Evolutionary conservation across 495 filamentous ascomycete genomes (phyloP).

Genomic region (Cryomyces minteri): DNA sequence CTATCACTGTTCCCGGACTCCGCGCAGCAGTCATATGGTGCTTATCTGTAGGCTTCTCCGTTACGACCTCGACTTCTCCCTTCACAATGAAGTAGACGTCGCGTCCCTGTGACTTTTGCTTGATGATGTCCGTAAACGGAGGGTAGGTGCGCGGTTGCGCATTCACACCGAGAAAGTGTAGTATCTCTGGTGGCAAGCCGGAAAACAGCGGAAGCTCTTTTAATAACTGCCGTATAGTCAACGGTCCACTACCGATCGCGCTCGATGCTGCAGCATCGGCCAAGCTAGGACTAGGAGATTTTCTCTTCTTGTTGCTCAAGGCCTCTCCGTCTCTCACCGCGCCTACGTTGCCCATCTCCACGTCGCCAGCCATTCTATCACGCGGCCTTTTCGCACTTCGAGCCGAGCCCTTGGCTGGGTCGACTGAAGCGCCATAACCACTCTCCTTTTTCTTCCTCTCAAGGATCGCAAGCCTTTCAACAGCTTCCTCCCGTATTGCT

Average conservation of each 20-base stretch:
- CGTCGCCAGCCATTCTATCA: constrained; percentile 49
- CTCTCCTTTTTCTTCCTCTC: constrained; percentile 82
- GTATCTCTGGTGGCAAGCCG: constrained; percentile 65
- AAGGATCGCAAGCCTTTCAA: constrained; percentile 73
- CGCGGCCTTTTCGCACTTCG: constrained; percentile 38
- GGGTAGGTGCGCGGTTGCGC: constrained; percentile 74
- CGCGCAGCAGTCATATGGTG: no score
- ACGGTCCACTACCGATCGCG: constrained; percentile 67
- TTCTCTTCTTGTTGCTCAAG: constrained; percentile 62
- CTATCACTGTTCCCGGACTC: neutral
- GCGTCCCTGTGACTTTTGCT: constrained; percentile 67
- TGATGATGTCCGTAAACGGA: constrained; percentile 89
- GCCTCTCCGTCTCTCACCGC: constrained; percentile 37
- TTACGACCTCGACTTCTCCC: constrained; percentile 93
- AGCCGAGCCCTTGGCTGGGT: constrained; percentile 3
- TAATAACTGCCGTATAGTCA: constrained; percentile 77
- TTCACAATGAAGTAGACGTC: constrained; percentile 93
- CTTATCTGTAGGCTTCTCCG: constrained; percentile 24
- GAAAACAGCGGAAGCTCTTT: constrained; percentile 90
- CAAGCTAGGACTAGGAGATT: constrained; percentile 71
- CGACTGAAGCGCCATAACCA: constrained; percentile 7
- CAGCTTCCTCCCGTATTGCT: constrained; percentile 83
- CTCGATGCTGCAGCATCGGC: constrained; percentile 52
- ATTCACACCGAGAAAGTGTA: constrained; percentile 87
- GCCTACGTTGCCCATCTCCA: constrained; percentile 47